Percentiles rank a stretch among this genome's conserved stretches.
Evolutionary conservation across 2,329 filamentous ascomycete genomes (phyloP).

Genomic region (Orbilia quercus): DNA sequence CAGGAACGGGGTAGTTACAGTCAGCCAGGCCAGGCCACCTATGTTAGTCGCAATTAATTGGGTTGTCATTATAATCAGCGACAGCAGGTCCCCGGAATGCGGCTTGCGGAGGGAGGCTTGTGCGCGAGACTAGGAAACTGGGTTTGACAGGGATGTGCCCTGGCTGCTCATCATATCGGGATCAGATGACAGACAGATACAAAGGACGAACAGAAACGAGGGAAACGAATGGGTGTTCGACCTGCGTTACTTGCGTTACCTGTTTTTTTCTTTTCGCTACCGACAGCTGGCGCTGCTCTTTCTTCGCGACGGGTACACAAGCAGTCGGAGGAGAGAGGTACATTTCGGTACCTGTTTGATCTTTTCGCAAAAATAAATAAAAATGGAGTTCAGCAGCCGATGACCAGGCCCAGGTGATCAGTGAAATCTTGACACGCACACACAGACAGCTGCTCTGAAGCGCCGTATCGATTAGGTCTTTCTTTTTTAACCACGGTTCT

Average conservation of each 20-base stretch:
- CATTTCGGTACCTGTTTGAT: not conserved
- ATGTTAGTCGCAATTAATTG: not conserved
- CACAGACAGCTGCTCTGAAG: too few species aligned
- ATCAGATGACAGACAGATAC: too few species aligned
- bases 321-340: not conserved
- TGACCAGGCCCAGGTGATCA: slow-evolving; percentile 38
- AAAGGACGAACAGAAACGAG: not conserved
- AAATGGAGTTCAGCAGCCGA: slow-evolving; percentile 20
- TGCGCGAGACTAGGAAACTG: slow-evolving; percentile 11
- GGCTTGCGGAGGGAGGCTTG: slow-evolving; percentile 38
- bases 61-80: slow-evolving; percentile 10
- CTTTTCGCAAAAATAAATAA: not conserved
- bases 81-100: too few species aligned
- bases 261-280: too few species aligned
- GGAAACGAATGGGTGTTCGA: slow-evolving; percentile 1
- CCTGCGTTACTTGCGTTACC: slow-evolving; percentile 27
- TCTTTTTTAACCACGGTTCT: slow-evolving; percentile 5
- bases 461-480: slow-evolving; percentile 2
- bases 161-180: slow-evolving; percentile 32
- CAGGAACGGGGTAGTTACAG: not conserved
- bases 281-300: slow-evolving; percentile 11
- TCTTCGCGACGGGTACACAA: slow-evolving; percentile 33
- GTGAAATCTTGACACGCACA: slow-evolving; percentile 17
- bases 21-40: too few species aligned
- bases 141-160: slow-evolving; percentile 6